Conservation (phyloP, 495 filamentous ascomycete genomes). For the Penicillium cataractarum region DNA sequence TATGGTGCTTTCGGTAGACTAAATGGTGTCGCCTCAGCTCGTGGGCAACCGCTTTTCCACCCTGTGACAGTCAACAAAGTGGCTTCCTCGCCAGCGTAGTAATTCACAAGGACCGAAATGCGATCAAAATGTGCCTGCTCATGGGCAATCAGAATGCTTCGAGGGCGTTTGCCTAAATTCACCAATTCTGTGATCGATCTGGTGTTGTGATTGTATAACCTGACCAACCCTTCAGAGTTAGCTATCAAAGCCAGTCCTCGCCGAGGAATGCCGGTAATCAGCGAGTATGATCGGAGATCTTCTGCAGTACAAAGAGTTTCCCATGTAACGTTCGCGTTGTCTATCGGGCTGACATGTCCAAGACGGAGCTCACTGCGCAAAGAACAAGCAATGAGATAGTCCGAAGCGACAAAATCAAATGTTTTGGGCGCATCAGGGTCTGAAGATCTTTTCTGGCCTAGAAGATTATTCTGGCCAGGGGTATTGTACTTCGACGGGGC, state of each 20-base stretch:
- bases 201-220: constrained; percentile 40
- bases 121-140: constrained; percentile 11
- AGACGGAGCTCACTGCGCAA: constrained; percentile 62
- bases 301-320: constrained; percentile 37
- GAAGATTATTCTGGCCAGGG: neutral
- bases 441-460: constrained; percentile 24
- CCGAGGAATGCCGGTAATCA: constrained; percentile 33
- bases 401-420: constrained; percentile 65
- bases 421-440: constrained; percentile 57
- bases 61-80: constrained; percentile 35
- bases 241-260: constrained; percentile 43
- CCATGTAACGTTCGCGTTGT: constrained; percentile 27
- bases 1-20: constrained; percentile 38
- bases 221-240: constrained; percentile 34
- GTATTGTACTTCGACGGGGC: neutral
- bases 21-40: constrained; percentile 27
- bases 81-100: constrained; percentile 31
- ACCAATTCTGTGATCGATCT: constrained; percentile 32
- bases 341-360: constrained; percentile 33
- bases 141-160: constrained; percentile 32
- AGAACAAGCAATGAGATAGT: constrained; percentile 61
- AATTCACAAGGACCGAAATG: constrained; percentile 37
- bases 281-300: constrained; percentile 35
- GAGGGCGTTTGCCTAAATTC: constrained; percentile 29
- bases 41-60: constrained; percentile 18